Evolutionary conservation across 768 basidiomycete species (phyloP).

Genomic region (Amanita thiersii): DNA sequence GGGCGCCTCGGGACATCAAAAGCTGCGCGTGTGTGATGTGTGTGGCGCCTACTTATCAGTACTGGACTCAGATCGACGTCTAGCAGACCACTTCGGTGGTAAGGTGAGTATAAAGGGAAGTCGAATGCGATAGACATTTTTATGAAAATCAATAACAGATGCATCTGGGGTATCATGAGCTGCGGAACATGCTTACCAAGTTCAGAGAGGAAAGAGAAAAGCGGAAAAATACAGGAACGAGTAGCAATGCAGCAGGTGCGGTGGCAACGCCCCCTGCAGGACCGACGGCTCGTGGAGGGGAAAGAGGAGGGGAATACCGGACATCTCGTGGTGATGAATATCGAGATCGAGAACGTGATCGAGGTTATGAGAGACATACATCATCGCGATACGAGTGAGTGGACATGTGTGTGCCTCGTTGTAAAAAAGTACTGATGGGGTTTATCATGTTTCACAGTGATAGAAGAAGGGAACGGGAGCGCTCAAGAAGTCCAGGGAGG

Average conservation of each 20-base stretch:
- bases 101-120: constrained; percentile 54
- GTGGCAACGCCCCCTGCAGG: constrained; percentile 30
- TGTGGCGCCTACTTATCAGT: constrained; percentile 99
- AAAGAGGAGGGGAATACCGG: constrained; percentile 42
- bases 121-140: constrained; percentile 18
- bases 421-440: constrained; percentile 18
- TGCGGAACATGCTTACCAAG: constrained; percentile 86
- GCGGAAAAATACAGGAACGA: constrained; percentile 51
- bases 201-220: constrained; percentile 90
- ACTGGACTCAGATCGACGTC: constrained; percentile 93
- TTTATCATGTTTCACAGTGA: constrained; percentile 35
- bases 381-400: constrained; percentile 71
- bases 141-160: constrained; percentile 47
- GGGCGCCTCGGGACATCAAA: constrained; percentile 99
- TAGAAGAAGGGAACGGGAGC: constrained; percentile 65
- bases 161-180: constrained; percentile 98
- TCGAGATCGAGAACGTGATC: constrained; percentile 57
- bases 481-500: constrained; percentile 64
- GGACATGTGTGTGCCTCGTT: constrained; percentile 17
- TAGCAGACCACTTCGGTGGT: constrained; percentile 99
- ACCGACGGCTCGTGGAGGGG: constrained; percentile 29
- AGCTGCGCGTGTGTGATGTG: constrained; percentile 98
- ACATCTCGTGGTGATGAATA: constrained; percentile 56
- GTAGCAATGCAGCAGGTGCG: constrained; percentile 24
- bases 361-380: constrained; percentile 62